A percentile compares a stretch with the other conserved stretches of the same genome.
phyloP scores from a whole-genome alignment of 495 filamentous ascomycete genomes.

The Aspergillus cavernicola region DNA sequence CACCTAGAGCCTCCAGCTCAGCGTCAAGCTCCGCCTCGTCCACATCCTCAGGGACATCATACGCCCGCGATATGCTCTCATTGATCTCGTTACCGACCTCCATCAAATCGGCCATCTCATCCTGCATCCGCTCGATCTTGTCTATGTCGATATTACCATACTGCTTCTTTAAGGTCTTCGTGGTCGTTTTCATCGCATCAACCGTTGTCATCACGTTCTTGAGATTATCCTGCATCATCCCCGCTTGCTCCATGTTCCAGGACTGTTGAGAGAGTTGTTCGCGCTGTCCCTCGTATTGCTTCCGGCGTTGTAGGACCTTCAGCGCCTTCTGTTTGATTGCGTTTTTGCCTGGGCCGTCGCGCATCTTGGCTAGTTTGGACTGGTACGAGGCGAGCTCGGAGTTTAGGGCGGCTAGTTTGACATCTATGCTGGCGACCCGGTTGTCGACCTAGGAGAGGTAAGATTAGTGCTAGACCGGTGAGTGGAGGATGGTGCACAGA shows the following conservation, averaged over 20 bases:
- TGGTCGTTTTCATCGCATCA: conserved; percentile 94
- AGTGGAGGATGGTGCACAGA: too few relatives aligned
- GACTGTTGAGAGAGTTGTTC: conserved; percentile 93
- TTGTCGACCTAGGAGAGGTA: conserved; percentile 78
- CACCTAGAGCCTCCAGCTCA: conserved; percentile 89
- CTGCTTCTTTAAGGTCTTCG: conserved; percentile 89
- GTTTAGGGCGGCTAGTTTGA: conserved; percentile 89
- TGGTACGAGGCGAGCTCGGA: conserved; percentile 89
- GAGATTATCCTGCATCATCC: conserved; percentile 98
- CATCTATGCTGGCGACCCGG: conserved; percentile 85
- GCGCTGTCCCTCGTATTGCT: conserved; percentile 90
- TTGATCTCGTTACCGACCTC: conserved; percentile 98
- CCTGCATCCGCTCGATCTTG: conserved; percentile 96
- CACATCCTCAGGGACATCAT: conserved; percentile 95
- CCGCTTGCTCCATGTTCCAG: conserved; percentile 99
- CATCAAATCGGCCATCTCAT: conserved; percentile 98
- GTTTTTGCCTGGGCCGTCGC: conserved; percentile 90
- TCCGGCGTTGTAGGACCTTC: conserved; percentile 92
- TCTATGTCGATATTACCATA: conserved; percentile 97
- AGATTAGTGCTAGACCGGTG: too few relatives aligned
- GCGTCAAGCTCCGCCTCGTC: conserved; percentile 97
- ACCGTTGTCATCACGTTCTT: conserved; percentile 99
- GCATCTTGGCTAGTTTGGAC: conserved; percentile 84
- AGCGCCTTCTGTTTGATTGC: conserved; percentile 93
- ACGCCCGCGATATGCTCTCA: conserved; percentile 87